Evolutionary conservation across 164 flowering plant species (phyloP).

Genomic region (Amborella trichopoda): DNA sequence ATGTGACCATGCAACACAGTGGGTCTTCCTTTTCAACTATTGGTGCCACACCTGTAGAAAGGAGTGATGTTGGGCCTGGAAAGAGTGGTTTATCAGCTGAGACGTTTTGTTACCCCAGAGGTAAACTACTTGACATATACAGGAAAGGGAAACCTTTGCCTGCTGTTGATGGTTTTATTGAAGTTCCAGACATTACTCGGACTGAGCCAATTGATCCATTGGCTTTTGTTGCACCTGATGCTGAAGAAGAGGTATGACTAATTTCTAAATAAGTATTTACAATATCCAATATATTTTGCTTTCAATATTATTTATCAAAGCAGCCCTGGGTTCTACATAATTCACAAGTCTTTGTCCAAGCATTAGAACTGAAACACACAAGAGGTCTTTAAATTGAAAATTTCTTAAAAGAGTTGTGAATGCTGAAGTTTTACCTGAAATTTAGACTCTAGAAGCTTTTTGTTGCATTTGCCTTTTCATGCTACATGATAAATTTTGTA

Average conservation of each 20-base stretch:
- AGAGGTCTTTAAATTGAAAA: too few relatives aligned
- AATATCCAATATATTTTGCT: too few relatives aligned
- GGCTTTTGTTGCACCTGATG: slow-evolving; percentile 73
- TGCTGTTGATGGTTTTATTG: slow-evolving; percentile 30
- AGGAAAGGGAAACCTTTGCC: slow-evolving; percentile 39
- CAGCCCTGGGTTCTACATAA: too few relatives aligned
- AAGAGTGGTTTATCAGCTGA: slow-evolving; percentile 20
- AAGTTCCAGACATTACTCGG: slow-evolving; percentile 37
- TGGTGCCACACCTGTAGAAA: slow-evolving; percentile 32
- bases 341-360: too few relatives aligned
- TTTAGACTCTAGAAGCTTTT: too few relatives aligned
- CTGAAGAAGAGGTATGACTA: slow-evolving; percentile 67
- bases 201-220: slow-evolving; percentile 38
- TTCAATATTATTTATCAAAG: too few relatives aligned
- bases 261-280: too few relatives aligned
- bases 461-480: too few relatives aligned
- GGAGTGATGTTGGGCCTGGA: slow-evolving; percentile 22
- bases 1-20: slow-evolving; percentile 14
- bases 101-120: slow-evolving; percentile 68
- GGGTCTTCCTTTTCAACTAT: slow-evolving; percentile 33
- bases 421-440: too few relatives aligned
- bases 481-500: too few relatives aligned
- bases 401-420: too few relatives aligned
- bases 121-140: slow-evolving; percentile 84
- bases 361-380: too few relatives aligned